A percentile compares a stretch with the other conserved stretches of the same genome.
Conservation (phyloP, 305 asterid species). For the Nicotiana rustica region DNA sequence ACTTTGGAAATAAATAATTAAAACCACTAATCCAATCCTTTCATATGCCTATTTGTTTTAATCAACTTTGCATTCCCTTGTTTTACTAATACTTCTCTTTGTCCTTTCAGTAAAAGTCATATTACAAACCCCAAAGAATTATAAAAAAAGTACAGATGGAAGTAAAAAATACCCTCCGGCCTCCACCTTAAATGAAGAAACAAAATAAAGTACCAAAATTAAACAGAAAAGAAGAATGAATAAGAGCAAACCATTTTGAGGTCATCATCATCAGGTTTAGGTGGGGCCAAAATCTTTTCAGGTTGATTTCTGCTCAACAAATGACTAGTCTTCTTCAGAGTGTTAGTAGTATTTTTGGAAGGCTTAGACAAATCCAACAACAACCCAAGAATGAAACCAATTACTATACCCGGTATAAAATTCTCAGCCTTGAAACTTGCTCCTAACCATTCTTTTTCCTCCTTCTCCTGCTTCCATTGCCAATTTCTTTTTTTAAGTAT, state of each 20-base stretch:
- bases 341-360: slow-evolving; percentile 41
- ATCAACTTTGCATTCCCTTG: not conserved
- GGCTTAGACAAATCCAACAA: slow-evolving; percentile 70
- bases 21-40: not conserved
- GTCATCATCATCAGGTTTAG: slow-evolving; percentile 60
- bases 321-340: slow-evolving; percentile 51
- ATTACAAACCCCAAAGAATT: not conserved
- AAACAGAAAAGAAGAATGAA: not conserved
- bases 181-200: slow-evolving; percentile 3
- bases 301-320: slow-evolving; percentile 51
- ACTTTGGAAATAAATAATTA: not conserved
- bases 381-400: slow-evolving; percentile 80
- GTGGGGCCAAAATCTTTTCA: slow-evolving; percentile 47
- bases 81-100: not conserved
- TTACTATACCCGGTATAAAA: slow-evolving; percentile 87
- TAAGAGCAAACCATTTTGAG: slow-evolving; percentile 72
- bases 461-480: slow-evolving; percentile 47
- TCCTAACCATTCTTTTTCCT: slow-evolving; percentile 72
- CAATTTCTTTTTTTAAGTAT: slow-evolving; percentile 4
- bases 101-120: not conserved
- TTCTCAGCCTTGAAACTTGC: slow-evolving; percentile 91
- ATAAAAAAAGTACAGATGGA: not conserved
- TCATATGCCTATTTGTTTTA: not conserved
- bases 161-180: slow-evolving; percentile 3
- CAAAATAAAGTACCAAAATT: not conserved